Evolutionary conservation across 371 early-diverging fungal genomes (phyloP), one percentile per base, ranked within the genome.

Genomic region (Mucor circinelloides): DNA sequence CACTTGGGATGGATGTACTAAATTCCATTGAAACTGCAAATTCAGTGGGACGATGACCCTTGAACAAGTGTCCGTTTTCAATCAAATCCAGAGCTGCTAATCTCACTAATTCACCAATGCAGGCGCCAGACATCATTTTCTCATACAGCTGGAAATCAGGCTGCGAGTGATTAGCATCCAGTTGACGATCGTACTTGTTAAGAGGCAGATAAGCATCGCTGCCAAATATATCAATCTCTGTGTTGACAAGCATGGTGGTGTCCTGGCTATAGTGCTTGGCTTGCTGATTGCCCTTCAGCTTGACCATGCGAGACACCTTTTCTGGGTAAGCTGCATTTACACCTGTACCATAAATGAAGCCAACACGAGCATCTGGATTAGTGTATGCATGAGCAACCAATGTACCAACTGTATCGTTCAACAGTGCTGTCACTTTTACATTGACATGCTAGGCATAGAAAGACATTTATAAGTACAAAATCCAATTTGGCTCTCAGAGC

Each of bases 401-500:
- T 8, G 97, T 96, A 21, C 97, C 97, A 12, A 96, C 97, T 0
- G 99, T 96, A 77, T 99, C 99, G 82, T 99, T 99, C 59, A 99
- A 90, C 27, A 99, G 79, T 66, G 58, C 59, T 42, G 42, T 62
- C 15, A 60, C 38, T 44, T 42, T 64, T 0, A 69, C 59, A 69
- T 52, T 52, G 28, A 63, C 54, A 46, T 28, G 21, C 60, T 66
- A 66, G 17, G 4, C 36, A 36, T 10, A n/a, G n/a, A n/a, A n/a
- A n/a, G n/a, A n/a, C n/a, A n/a, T n/a, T n/a, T 94, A 96, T 19
- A 95, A 93, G 31, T 15, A 40, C 9, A 40, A 23, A 10, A 48
- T 12, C 2, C 8, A 6, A 23, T n/a, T n/a, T n/a, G n/a, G n/a
- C n/a, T n/a, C n/a, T n/a, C n/a, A n/a, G n/a, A n/a, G n/a, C n/a